Percentiles rank a stretch among this genome's conserved stretches.
Conservation (phyloP, 108 stramenopile species). For the Stephanodiscus triporus region DNA sequence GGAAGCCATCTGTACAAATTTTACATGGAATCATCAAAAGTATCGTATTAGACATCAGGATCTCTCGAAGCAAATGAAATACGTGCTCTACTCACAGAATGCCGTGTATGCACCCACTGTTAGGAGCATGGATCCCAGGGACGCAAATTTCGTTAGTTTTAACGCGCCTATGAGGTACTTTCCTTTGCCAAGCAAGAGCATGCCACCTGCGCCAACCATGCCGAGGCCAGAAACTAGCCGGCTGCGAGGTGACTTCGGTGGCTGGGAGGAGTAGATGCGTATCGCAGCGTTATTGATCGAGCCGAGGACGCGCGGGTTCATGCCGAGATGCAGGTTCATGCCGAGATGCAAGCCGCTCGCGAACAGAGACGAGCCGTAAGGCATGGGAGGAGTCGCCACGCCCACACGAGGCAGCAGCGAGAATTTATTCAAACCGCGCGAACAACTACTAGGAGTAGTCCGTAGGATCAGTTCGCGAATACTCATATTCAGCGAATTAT, state of each 20-base stretch:
- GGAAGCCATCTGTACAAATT: conserved; percentile 56
- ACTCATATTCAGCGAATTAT: background rate
- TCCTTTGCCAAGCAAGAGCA: conserved; percentile 78
- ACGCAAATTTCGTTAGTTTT: conserved; percentile 90
- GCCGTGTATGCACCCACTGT: conserved; percentile 85
- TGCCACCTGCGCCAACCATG: conserved; percentile 62
- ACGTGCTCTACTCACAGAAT: conserved; percentile 56
- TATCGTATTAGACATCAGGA: background rate
- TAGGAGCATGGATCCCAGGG: conserved; percentile 85
- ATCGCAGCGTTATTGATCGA: conserved; percentile 21
- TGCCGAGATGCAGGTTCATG: background rate
- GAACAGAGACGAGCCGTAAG: no score
- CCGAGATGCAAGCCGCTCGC: background rate
- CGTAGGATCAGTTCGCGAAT: background rate
- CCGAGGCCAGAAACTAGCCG: conserved; percentile 57
- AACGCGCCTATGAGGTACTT: conserved; percentile 90
- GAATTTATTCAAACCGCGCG: no score
- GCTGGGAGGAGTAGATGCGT: conserved; percentile 28
- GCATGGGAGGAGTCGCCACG: background rate
- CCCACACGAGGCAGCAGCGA: background rate
- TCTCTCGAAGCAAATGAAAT: background rate
- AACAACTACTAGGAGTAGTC: no score
- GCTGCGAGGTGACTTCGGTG: conserved; percentile 40
- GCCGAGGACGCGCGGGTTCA: conserved; percentile 9
- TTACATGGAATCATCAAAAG: background rate